Conservation (phyloP, 257 asterid genomes). For the Capsicum chinense region DNA sequence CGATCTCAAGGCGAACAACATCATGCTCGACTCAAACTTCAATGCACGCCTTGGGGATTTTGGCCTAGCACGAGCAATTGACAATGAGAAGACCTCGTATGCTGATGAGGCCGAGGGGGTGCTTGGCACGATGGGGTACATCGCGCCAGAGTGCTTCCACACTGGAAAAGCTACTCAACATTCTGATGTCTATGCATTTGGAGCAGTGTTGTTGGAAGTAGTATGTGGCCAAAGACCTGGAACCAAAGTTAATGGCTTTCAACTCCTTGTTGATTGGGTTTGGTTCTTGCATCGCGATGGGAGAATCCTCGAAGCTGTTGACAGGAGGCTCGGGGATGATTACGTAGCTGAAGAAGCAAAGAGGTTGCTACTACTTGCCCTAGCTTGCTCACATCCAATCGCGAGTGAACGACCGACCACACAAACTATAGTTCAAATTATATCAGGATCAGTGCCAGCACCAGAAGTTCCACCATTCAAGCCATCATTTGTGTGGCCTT, state of each 20-base stretch:
- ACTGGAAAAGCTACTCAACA: constrained; percentile 50
- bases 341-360: constrained; percentile 46
- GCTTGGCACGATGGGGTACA: constrained; percentile 49
- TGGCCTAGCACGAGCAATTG: constrained; percentile 51
- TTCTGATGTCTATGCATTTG: constrained; percentile 50
- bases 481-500: constrained; percentile 55
- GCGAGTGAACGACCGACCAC: constrained; percentile 49
- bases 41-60: constrained; percentile 55
- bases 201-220: constrained; percentile 46
- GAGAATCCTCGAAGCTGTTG: constrained; percentile 41
- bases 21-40: constrained; percentile 52
- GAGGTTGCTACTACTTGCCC: constrained; percentile 45
- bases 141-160: constrained; percentile 51
- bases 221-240: constrained; percentile 44
- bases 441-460: constrained; percentile 36
- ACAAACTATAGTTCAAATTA: constrained; percentile 40
- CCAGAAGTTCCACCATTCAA: constrained; percentile 47
- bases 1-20: constrained; percentile 53
- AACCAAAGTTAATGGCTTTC: constrained; percentile 36
- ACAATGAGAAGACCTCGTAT: constrained; percentile 44
- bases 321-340: constrained; percentile 36
- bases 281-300: constrained; percentile 46
- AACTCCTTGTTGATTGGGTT: constrained; percentile 46
- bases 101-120: constrained; percentile 47
- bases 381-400: constrained; percentile 56